These are phyloP conservation scores for Leishmania tropica DNA, from an alignment of 208 protist genomes.

Conservation along the genomic window DNA sequence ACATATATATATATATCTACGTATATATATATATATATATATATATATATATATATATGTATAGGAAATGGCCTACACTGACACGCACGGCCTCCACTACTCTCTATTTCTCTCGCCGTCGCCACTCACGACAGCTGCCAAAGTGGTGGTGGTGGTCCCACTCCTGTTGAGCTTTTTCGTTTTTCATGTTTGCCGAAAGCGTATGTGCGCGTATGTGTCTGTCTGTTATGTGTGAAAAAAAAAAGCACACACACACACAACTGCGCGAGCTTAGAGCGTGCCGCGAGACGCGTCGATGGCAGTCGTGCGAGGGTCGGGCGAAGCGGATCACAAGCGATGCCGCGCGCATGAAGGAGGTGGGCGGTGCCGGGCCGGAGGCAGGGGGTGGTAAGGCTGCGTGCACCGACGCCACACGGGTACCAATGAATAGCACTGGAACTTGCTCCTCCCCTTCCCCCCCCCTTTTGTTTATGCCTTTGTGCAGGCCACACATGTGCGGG, in stretches of 20 bases:
- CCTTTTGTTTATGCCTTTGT: too few relatives aligned
- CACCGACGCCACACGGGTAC: too few relatives aligned
- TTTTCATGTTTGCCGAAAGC: not conserved
- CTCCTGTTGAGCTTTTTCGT: not conserved
- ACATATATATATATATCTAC: not conserved
- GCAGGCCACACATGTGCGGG: too few relatives aligned
- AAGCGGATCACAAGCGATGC: not conserved
- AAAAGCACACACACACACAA: not conserved
- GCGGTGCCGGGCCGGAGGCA: not conserved
- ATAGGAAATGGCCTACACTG: not conserved
- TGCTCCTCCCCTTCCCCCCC: too few relatives aligned
- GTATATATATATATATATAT: not conserved
- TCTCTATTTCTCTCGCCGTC: too few relatives aligned
- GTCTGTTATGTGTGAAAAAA: not conserved
- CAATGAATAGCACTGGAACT: too few relatives aligned
- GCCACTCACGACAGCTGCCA: too few relatives aligned
- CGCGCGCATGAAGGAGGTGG: not conserved
- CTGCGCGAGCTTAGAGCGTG: not conserved
- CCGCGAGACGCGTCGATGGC: not conserved
- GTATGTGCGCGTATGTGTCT: not conserved
- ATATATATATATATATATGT: not conserved
- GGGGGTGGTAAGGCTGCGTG: too few relatives aligned
- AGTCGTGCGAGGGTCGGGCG: not conserved
- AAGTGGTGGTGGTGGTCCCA: too few relatives aligned
- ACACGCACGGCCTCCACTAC: too few relatives aligned